A percentile compares a stretch with the other conserved stretches of the same genome.
These are phyloP conservation scores for Penicillium verrucosum DNA, from an alignment of 2,329 filamentous ascomycete species.

Conservation along the genomic window DNA sequence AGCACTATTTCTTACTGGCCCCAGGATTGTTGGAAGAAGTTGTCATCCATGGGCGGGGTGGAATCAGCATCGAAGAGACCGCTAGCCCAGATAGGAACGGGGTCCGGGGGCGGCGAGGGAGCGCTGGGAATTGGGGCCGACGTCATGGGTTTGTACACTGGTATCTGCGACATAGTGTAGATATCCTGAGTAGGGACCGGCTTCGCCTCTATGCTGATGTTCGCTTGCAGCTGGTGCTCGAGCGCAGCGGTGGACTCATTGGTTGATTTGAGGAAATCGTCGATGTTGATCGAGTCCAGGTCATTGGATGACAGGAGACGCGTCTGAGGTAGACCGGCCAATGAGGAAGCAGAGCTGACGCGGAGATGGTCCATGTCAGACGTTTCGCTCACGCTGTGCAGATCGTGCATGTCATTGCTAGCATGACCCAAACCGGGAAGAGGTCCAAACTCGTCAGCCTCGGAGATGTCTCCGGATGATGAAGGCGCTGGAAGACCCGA, in stretches of 20 bases:
- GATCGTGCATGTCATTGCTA: conserved; percentile 36
- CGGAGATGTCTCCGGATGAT: conserved; percentile 50
- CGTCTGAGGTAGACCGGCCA: conserved; percentile 41
- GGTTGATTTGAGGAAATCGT: conserved; percentile 44
- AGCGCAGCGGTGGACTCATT: conserved; percentile 41
- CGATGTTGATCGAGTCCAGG: conserved; percentile 42
- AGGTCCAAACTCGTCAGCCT: conserved; percentile 45
- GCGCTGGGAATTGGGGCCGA: conserved; percentile 15
- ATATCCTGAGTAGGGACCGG: conserved; percentile 28
- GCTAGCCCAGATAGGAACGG: conserved; percentile 32
- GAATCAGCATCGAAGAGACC: conserved; percentile 33
- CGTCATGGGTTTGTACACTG: conserved; percentile 23
- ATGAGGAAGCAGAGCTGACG: conserved; percentile 44
- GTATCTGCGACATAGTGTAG: conserved; percentile 28
- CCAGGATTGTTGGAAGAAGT: conserved; percentile 34
- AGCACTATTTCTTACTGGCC: conserved; percentile 16
- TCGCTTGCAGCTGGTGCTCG: conserved; percentile 41
- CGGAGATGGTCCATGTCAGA: conserved; percentile 43
- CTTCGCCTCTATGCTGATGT: conserved; percentile 37
- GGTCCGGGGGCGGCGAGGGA: conserved; percentile 26
- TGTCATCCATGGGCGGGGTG: conserved; percentile 30
- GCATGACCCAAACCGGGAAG: conserved; percentile 30
- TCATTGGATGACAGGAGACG: conserved; percentile 42
- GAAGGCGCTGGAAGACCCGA: conserved; percentile 43
- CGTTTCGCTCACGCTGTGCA: conserved; percentile 42